A percentile compares a stretch with the other conserved stretches of the same genome.
Conservation (phyloP, 2,329 filamentous ascomycete genomes). For the Aspergillus aculeatinus region DNA sequence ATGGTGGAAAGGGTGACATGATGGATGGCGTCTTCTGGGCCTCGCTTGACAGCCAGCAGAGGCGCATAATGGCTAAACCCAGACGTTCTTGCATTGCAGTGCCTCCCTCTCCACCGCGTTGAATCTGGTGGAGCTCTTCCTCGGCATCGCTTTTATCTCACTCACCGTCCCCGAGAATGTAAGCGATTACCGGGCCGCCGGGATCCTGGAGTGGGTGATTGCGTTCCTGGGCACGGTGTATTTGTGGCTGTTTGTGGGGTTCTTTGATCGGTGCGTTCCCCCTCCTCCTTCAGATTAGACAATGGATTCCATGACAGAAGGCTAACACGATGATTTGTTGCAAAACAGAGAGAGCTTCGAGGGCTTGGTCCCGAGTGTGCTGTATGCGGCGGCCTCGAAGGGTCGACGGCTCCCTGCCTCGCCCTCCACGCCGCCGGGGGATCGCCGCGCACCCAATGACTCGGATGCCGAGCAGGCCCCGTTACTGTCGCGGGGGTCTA, state of each 20-base stretch:
- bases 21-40: too few species aligned
- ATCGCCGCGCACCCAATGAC: neutral
- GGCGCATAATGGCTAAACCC: neutral
- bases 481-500: conserved; percentile 5
- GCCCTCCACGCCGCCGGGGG: neutral
- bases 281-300: neutral
- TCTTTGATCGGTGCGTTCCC: conserved; percentile 17
- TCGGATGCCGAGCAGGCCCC: conserved; percentile 11
- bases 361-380: conserved; percentile 13
- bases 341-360: conserved; percentile 10
- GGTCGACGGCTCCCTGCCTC: neutral
- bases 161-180: conserved; percentile 17
- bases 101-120: conserved; percentile 22
- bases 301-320: too few species aligned
- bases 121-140: conserved; percentile 19
- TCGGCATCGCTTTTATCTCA: conserved; percentile 19
- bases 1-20: too few species aligned
- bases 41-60: neutral
- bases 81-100: conserved; percentile 1
- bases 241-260: conserved; percentile 24
- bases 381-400: conserved; percentile 5
- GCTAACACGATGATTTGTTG: too few species aligned
- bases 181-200: conserved; percentile 15
- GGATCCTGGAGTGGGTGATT: conserved; percentile 24
- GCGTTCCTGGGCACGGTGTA: conserved; percentile 22